These are phyloP conservation scores for Penicillium bovifimosum DNA, from an alignment of 495 filamentous ascomycete genomes.

Conservation along the genomic window DNA sequence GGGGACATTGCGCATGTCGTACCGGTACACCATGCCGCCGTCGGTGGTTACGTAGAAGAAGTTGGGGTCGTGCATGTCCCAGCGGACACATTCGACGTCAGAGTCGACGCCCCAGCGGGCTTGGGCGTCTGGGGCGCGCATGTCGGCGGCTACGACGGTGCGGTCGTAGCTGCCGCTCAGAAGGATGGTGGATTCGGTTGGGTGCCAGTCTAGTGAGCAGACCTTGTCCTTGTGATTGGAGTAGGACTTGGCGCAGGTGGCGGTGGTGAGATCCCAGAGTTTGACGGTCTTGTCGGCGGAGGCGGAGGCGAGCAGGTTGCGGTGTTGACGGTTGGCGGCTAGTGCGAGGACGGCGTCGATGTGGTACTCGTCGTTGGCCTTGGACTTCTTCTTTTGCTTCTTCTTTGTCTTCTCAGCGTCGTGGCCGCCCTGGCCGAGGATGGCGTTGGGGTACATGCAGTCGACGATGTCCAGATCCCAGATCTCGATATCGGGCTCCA, in stretches of 20 bases:
- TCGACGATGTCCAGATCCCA: constrained; percentile 96
- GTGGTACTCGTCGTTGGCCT: constrained; percentile 86
- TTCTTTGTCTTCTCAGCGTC: constrained; percentile 41
- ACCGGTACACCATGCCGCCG: constrained; percentile 79
- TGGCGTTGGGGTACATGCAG: constrained; percentile 95
- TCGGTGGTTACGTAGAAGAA: constrained; percentile 96
- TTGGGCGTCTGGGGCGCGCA: constrained; percentile 80
- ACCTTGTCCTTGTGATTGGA: constrained; percentile 88
- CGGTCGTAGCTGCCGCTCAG: constrained; percentile 92
- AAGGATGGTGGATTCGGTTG: constrained; percentile 75
- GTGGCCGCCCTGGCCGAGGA: constrained; percentile 79
- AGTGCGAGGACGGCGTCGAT: constrained; percentile 90
- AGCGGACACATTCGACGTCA: constrained; percentile 86
- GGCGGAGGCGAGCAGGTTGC: constrained; percentile 90
- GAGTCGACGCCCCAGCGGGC: constrained; percentile 88
- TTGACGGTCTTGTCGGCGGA: constrained; percentile 97
- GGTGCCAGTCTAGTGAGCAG: constrained; percentile 91
- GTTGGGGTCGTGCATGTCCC: constrained; percentile 89
- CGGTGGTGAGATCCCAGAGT: constrained; percentile 90
- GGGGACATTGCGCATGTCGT: constrained; percentile 70
- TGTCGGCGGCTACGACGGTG: constrained; percentile 84
- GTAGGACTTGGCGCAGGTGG: constrained; percentile 92
- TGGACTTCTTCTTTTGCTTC: constrained; percentile 77
- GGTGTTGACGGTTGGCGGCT: constrained; percentile 83
- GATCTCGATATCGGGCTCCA: constrained; percentile 97